Base-by-base conservation (phyloP, 305 asterid species). In the Plantago coronopus region DNA sequence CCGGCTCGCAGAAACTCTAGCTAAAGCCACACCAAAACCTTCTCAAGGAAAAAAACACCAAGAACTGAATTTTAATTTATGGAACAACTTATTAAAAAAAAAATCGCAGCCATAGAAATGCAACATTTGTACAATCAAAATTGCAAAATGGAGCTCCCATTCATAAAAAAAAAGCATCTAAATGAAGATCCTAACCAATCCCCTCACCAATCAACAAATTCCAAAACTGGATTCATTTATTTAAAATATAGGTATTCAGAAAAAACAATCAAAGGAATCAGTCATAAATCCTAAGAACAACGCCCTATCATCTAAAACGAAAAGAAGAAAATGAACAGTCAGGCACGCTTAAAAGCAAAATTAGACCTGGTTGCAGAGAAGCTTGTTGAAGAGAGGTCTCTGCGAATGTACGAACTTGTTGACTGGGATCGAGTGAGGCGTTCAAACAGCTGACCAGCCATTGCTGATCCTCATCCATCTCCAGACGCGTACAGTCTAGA, bases 301-400 rank as follows among this genome's bases (percentile, higher is more conserved):
- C n/a, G n/a, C n/a, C n/a, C n/a, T 16, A 17, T 48, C 53, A 9
- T 48, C 14, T 17, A 20, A 49, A 27, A 54, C 57, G 12, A 21
- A 17, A 65, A 43, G 53, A 43, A 17, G 60, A 44, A 37, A 29
- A 27, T 56, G 14, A 8, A 37, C 11, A 34, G 7, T 34, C 40
- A 0, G 7, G 40, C 2, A 34, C 9, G 2, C 9, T 2, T 6
- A 34, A 34, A 9, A 7, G 59, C 0, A 42, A 7, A 63, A 53
- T 8, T 17, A 31, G 62, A 91, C 98, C 98, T 63, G 93, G 75
- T 67, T 84, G 98, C 67, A 79, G 80, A 18, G 95, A 75, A 21
- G 95, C 97, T 73, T 89, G 97, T 17, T 77, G 85, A 17, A 91
- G 89, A 37, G 97, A 89, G 66, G 96, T 67, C 79, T 88, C 98